Evolutionary conservation across 768 basidiomycete species (phyloP), one percentile per base, ranked within the genome.

Genomic region (Fomitopsis serialis): DNA sequence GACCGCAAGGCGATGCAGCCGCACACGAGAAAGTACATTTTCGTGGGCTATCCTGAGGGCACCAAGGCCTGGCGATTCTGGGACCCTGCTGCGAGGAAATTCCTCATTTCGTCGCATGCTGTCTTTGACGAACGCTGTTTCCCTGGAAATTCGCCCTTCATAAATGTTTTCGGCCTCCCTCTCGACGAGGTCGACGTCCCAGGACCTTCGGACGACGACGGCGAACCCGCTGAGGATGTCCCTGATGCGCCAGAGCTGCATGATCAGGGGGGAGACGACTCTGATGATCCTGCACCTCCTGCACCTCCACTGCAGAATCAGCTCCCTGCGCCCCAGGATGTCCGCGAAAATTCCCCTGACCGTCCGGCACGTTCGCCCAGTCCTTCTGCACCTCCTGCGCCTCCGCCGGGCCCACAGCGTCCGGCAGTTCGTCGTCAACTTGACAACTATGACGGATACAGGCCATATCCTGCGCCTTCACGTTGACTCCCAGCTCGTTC

Each of bases 11-110:
- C 46, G 1, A 55, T 64, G 42, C 46, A 55, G 42, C 40, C 56
- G 2, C 59, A 66, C 44, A 55, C 58, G 27, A 32, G 56, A 27
- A 68, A 72, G 59, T 75, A 74, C 50, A 51, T 70, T 1, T 70
- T 74, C 35, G 64, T 42, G 17, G 46, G 47, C 46, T 54, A 54
- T 46, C 40, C 53, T 13, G 53, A 49, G 29, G 53, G 53, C 47
- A 54, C 53, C 19, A 54, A 48, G 53, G 53, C 46, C 7, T 54
- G 47, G n/a, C 25, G 42, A 10, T 54, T 54, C 25, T 54, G 53
- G 53, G 53, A 54, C 40, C 53, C 53, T 54, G 53, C 47, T 48
- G 53, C 53, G 19, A 48, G 27, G 54, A 54, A 44, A 29, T 54
- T 45, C 48, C 34, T 50, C 48, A 50, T 50, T 34, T 50, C 43